A percentile compares a stretch with the other conserved stretches of the same genome.
Evolutionary conservation across 2,329 filamentous ascomycete species (phyloP).

Genomic region (Fusarium sp.): DNA sequence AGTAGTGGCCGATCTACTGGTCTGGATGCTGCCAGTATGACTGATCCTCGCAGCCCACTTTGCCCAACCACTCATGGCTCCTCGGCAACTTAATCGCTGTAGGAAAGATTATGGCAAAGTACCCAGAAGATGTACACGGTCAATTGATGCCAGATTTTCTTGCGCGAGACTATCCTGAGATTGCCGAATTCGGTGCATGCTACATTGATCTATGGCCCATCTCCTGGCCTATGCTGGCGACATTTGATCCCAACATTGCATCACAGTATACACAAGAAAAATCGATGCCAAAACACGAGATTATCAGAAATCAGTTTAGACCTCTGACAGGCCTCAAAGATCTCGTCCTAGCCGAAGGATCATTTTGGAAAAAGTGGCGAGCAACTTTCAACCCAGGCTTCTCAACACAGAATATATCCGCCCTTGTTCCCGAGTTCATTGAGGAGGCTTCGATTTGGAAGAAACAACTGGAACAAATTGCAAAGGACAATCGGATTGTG

Average conservation of each 20-base stretch:
- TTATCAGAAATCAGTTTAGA: background rate
- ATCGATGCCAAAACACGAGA: conserved; percentile 1
- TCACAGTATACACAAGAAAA: background rate
- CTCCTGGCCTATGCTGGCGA: conserved; percentile 1
- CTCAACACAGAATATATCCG: background rate
- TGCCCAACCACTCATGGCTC: conserved; percentile 5
- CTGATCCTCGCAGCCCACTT: background rate
- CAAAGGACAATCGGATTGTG: background rate
- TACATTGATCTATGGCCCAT: conserved; percentile 15
- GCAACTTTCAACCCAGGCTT: conserved; percentile 9
- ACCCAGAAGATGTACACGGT: background rate
- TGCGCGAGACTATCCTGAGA: background rate
- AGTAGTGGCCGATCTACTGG: background rate
- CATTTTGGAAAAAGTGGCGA: conserved; percentile 16
- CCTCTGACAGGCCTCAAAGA: conserved; percentile 3
- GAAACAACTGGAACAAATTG: background rate
- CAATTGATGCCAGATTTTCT: conserved; percentile 12
- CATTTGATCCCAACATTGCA: conserved; percentile 1
- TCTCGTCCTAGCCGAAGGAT: conserved; percentile 3
- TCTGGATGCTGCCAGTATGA: background rate
- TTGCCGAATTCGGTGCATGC: background rate
- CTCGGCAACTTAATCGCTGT: conserved; percentile 2
- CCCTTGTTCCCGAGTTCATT: conserved; percentile 1
- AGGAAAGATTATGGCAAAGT: conserved; percentile 4
- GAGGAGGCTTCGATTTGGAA: conserved; percentile 5